Evolutionary conservation across 306 rosid genomes (phyloP), one percentile per base, ranked within the genome.

Genomic region (Trichosanthes truncata): DNA sequence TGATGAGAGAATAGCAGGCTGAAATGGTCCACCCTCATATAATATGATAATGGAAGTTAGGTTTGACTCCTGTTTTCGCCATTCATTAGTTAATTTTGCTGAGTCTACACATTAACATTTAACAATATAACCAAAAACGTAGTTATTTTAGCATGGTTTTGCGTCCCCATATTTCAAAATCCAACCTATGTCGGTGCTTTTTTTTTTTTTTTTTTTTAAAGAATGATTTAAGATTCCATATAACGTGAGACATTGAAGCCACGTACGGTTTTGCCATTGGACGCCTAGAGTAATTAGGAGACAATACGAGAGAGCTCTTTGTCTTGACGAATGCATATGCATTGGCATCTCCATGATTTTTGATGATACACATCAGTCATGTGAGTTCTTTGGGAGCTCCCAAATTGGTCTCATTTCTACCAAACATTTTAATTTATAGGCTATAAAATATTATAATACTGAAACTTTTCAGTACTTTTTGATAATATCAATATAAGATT

Each of bases 381-480:
- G 76, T 43, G 76, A 69, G 53, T 69, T 41, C 76, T 69, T 69
- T 23, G 76, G 76, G 76, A 69, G n/a, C 76, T 69, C 36, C 76
- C 76, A 43, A 66, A 43, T 67, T 67, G 74, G 74, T 67, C 74
- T 67, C 74, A 67, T 67, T 67, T 67, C 51, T 41, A 67, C 76
- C 76, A 23, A 41, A 69, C 76, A 67, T 67, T 38, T 67, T n/a
- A 40, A 67, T 38, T 38, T 67, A 67, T 67, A 23, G 9, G 31
- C 74, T 40, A 67, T 38, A 38, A 3, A 67, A 9, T 40, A 67
- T 20, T 20, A n/a, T 4, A 67, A 38, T 38, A 20, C 74, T 67
- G 51, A 67, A 63, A 0, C 26, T 40, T 67, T 67, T 20, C 31
- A 21, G 74, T 67, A 67, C 74, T 40, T 5, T 4, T 66, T 66